Percentiles rank a stretch among this genome's conserved stretches.
phyloP scores from a whole-genome alignment of 2,329 filamentous ascomycete genomes.

The Clarireedia monteithiana region DNA sequence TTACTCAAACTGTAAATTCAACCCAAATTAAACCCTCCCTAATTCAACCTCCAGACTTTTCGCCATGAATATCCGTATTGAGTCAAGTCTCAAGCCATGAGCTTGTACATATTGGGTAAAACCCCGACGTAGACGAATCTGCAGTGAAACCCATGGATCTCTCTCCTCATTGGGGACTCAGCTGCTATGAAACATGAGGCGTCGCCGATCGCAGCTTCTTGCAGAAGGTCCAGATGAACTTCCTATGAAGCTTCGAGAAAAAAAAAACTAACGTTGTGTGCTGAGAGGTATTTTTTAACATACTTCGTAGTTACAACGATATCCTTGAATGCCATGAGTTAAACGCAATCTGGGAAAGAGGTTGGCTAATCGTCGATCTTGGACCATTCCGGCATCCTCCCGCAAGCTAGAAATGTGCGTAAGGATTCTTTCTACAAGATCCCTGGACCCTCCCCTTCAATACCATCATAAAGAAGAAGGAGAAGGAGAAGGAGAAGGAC shows the following conservation, averaged over 20 bases:
- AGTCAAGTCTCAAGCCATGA: not conserved
- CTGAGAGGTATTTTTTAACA: not conserved
- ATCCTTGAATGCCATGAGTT: constrained; percentile 8
- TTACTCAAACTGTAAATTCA: not conserved
- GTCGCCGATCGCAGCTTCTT: constrained; percentile 5
- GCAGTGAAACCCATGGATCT: not conserved
- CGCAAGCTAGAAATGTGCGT: not conserved
- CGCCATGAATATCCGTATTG: not conserved
- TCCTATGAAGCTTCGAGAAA: not conserved
- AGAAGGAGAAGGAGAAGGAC: too few relatives aligned
- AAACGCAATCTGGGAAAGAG: not conserved
- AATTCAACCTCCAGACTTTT: constrained; percentile 2
- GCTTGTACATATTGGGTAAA: not conserved
- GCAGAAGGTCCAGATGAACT: constrained; percentile 5
- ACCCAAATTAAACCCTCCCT: not conserved
- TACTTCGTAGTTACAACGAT: not conserved
- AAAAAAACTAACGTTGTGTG: not conserved
- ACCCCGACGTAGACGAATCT: not conserved
- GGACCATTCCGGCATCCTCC: constrained; percentile 2
- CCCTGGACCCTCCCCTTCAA: not conserved
- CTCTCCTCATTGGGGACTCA: constrained; percentile 8
- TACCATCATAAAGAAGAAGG: not conserved
- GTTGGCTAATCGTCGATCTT: constrained; percentile 6
- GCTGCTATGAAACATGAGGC: constrained; percentile 3
- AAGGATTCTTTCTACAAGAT: not conserved